Percentiles rank a stretch among this genome's conserved stretches.
phyloP scores from a whole-genome alignment of 306 rosid genomes.

The Vigna angularis region DNA sequence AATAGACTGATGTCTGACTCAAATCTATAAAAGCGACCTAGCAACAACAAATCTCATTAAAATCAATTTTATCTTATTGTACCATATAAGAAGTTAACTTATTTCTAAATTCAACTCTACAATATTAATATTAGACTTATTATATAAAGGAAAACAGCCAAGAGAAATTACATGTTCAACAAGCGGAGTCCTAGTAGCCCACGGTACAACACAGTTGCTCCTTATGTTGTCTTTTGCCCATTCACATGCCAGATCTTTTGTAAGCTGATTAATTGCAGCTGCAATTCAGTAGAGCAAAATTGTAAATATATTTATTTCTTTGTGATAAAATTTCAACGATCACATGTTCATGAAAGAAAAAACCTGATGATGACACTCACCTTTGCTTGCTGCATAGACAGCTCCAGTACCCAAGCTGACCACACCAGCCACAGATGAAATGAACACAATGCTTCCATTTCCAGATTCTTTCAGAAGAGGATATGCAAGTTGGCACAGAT shows the following conservation, averaged over 20 bases:
- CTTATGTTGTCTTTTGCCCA: slow-evolving; percentile 94
- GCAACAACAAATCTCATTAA: too few species aligned
- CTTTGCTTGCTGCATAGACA: slow-evolving; percentile 80
- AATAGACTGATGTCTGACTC: too few species aligned
- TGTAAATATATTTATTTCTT: neutral
- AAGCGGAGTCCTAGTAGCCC: slow-evolving; percentile 79
- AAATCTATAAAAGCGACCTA: too few species aligned
- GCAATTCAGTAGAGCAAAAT: slow-evolving; percentile 41
- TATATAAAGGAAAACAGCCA: neutral
- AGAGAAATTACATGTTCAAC: slow-evolving; percentile 57
- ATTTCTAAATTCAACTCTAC: too few species aligned
- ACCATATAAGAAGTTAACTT: too few species aligned
- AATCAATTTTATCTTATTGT: too few species aligned
- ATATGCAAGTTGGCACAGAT: slow-evolving; percentile 73
- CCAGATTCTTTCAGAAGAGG: slow-evolving; percentile 87
- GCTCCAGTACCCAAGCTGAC: slow-evolving; percentile 62
- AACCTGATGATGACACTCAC: slow-evolving; percentile 42
- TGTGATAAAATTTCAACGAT: neutral
- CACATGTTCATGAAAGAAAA: slow-evolving; percentile 1
- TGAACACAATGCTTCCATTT: slow-evolving; percentile 84
- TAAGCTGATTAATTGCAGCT: slow-evolving; percentile 95
- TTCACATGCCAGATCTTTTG: slow-evolving; percentile 83
- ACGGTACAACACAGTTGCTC: slow-evolving; percentile 82
- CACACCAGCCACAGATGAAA: slow-evolving; percentile 80
- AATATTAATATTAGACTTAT: too few species aligned